Evolutionary conservation across 2,329 filamentous ascomycete species (phyloP).

Genomic region (Fusarium virguliforme): DNA sequence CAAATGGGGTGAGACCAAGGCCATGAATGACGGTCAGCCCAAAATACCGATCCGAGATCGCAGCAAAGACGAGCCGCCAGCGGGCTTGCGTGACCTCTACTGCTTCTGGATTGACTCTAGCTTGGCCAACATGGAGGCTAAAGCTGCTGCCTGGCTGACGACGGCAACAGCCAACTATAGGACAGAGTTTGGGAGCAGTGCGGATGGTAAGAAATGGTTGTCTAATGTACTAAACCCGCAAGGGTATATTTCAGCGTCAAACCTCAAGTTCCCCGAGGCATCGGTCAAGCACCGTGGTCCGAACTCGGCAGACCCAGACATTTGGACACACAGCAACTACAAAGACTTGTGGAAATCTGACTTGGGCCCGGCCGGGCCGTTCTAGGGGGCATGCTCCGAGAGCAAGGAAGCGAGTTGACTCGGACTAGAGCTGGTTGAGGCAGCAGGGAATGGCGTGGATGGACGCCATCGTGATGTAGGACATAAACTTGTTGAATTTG

Average conservation of each 20-base stretch:
- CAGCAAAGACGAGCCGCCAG: neutral
- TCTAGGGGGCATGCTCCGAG: neutral
- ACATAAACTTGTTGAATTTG: neutral
- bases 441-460: neutral
- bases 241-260: neutral
- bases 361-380: neutral
- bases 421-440: neutral
- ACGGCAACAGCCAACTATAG: neutral
- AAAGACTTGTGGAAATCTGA: neutral
- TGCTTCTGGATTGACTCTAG: neutral
- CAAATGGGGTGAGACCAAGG: neutral
- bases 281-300: neutral
- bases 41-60: neutral
- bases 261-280: neutral
- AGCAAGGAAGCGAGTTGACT: too few relatives aligned
- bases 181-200: neutral
- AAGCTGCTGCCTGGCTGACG: neutral
- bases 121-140: neutral
- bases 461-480: neutral
- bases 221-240: neutral
- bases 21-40: neutral
- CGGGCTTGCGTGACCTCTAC: neutral
- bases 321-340: constrained; percentile 4
- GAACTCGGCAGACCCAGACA: neutral
- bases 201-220: neutral